These are phyloP conservation scores for Suillus decipiens DNA, from an alignment of 768 basidiomycete species.

Conservation along the genomic window DNA sequence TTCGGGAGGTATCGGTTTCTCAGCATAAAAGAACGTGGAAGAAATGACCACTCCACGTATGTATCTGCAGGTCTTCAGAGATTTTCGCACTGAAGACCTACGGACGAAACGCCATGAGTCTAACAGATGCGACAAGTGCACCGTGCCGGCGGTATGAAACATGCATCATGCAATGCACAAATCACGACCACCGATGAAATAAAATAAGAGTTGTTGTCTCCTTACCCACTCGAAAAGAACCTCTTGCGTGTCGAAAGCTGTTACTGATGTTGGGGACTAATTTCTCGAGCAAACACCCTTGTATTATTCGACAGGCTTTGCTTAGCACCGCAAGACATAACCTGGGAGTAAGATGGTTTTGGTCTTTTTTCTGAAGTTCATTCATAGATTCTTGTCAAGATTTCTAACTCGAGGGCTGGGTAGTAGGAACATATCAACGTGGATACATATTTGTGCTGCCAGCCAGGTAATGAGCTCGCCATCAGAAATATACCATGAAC, in stretches of 20 bases:
- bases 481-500: background rate
- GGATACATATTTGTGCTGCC: background rate
- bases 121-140: constrained; percentile 55
- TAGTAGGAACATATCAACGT: background rate
- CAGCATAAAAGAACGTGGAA: constrained; percentile 58
- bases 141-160: constrained; percentile 41
- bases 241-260: constrained; percentile 36
- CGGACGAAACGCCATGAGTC: constrained; percentile 84
- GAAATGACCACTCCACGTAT: constrained; percentile 53
- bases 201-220: constrained; percentile 20
- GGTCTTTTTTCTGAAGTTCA: background rate
- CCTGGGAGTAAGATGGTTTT: background rate
- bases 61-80: constrained; percentile 29
- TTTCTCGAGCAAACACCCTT: constrained; percentile 47
- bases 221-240: constrained; percentile 36
- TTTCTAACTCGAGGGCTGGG: background rate
- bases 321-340: constrained; percentile 56
- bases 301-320: background rate
- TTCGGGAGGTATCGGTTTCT: constrained; percentile 71
- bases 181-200: constrained; percentile 36
- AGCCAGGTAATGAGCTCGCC: background rate
- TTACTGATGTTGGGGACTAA: constrained; percentile 44
- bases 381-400: background rate
- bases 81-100: constrained; percentile 72
- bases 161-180: constrained; percentile 40